Base-by-base conservation (phyloP, 495 filamentous ascomycete genomes). In the Parachaetomium inaequale region DNA sequence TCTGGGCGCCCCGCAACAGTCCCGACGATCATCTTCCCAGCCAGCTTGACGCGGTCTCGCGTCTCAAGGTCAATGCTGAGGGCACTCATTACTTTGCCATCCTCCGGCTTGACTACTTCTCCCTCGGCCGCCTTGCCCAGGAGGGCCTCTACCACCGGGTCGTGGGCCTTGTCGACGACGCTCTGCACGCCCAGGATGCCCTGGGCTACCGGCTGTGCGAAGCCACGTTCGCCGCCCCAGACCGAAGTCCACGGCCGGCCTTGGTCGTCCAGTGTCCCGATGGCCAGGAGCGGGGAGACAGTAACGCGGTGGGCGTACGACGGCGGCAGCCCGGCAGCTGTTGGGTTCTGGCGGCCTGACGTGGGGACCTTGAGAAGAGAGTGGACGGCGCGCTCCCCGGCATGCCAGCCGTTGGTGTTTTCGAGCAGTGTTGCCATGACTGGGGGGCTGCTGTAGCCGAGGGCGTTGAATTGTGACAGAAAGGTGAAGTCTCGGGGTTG, bases 161-260 rank as follows among this genome's bases (percentile, higher is more conserved):
- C 89, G 66, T 81, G 75, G 36, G 59, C 68, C 17, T 73, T 72
- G 67, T 87, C 86, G 7, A 89, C 84, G 2, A 80, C 68, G 6
- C 82, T 82, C 51, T 78, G 76, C 17, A 90, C 73, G 3, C 84
- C 87, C 21, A 92, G 74, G 3, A 87, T 77, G 7, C 75, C 79
- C 45, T 77, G 71, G 17, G 81, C 82, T 0, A 89, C 73, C 0
- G 86, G 81, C 28, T 74, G 72, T 0, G 83, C 81, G 66, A 92
- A 89, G 11, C 87, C 88, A 6, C 75, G 63, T 68, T 89, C 82
- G 36, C 90, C 89, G 52, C 87, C 89, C 84, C 87, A 88, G 7
- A 93, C 49, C 0, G 87, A 86, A 36, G 86, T 88, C 90, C 89
- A 93, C 19, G 88, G 89, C 31, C 83, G 74, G 7, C 82, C 83